phyloP scores from a whole-genome alignment of 164 flowering plant species.

The Umbellularia californica region DNA sequence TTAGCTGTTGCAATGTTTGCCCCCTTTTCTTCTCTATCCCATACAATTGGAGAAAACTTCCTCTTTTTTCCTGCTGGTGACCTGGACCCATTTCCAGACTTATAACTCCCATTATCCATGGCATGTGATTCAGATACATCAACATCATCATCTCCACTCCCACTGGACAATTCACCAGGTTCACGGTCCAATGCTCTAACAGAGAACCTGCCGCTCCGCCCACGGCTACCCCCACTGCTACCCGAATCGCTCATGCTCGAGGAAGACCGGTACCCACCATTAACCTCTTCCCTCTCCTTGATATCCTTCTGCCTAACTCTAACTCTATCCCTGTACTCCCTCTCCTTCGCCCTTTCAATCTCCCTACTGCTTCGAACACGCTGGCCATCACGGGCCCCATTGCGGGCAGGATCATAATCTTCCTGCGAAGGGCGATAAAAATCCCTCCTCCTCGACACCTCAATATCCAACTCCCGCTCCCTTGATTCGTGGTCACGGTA shows the following conservation, averaged over 20 bases:
- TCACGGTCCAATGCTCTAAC: slow-evolving; percentile 47
- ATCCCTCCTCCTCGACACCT: slow-evolving; percentile 32
- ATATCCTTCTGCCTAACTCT: slow-evolving; percentile 43
- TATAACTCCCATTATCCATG: slow-evolving; percentile 23
- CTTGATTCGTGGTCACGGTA: slow-evolving; percentile 48
- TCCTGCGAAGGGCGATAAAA: slow-evolving; percentile 31
- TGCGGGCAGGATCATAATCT: slow-evolving; percentile 31
- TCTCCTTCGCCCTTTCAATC: slow-evolving; percentile 10
- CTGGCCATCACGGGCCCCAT: slow-evolving; percentile 22
- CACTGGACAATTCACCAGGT: slow-evolving; percentile 86
- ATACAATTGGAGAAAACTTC: slow-evolving; percentile 57
- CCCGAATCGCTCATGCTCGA: slow-evolving; percentile 47
- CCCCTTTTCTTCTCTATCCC: slow-evolving; percentile 37
- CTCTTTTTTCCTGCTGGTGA: slow-evolving; percentile 44
- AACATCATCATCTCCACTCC: slow-evolving; percentile 76
- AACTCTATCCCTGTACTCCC: slow-evolving; percentile 23
- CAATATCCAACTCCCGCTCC: slow-evolving; percentile 45
- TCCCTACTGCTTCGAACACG: slow-evolving; percentile 15
- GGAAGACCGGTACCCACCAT: slow-evolving; percentile 41
- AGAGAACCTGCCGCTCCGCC: slow-evolving; percentile 22
- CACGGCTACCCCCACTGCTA: slow-evolving; percentile 36
- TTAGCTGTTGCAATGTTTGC: slow-evolving; percentile 1
- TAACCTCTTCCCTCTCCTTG: slow-evolving; percentile 32
- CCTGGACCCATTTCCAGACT: slow-evolving; percentile 37
- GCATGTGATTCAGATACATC: slow-evolving; percentile 31